Evolutionary conservation across 352 stramenopile genomes (phyloP), one percentile per base, ranked within the genome.

Genomic region (Sclerospora graminicola): DNA sequence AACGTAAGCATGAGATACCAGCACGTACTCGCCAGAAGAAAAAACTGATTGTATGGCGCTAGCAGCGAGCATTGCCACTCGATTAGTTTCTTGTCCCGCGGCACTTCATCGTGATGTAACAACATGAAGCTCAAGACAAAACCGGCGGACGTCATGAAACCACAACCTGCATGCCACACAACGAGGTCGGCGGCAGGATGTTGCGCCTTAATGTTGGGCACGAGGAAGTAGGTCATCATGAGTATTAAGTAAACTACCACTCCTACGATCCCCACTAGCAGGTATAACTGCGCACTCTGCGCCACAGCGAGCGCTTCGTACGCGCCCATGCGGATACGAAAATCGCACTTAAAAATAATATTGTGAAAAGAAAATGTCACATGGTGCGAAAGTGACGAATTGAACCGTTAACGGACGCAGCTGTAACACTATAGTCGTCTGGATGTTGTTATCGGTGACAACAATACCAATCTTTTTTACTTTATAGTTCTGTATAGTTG

Each of bases 1-100:
- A 89, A 43, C 28, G 80, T 70, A 19, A 92, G 66, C 80, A 89
- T 92, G 37, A 89, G 58, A 54, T 89, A 89, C 80, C 80, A 92
- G 6, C 63, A 51, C n/a, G 45, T 63, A 29, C 74, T 66, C 1
- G 72, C 71, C 10, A 89, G 57, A 13, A 84, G 26, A 53, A 86
- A 92, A 48, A 92, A 92, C 61, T 91, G 79, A 19, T 76, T 88
- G 39, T 74, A 91, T 5, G 74, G 57, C 0, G 56, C 69, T 16
- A 91, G 47, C 6, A 84, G 7, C 2, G 54, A 55, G 49, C 80
- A 91, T n/a, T 78, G 52, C 43, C 47, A 49, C 3, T 44, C 34
- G 5, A 60, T 27, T 1, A 55, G 30, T 1, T 26, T 14, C 1
- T 39, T 13, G 26, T 56, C 57, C 33, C 32, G 34, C 21, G 21